Conservation (phyloP, 352 stramenopile genomes). For the Phytophthora uliginosa region DNA sequence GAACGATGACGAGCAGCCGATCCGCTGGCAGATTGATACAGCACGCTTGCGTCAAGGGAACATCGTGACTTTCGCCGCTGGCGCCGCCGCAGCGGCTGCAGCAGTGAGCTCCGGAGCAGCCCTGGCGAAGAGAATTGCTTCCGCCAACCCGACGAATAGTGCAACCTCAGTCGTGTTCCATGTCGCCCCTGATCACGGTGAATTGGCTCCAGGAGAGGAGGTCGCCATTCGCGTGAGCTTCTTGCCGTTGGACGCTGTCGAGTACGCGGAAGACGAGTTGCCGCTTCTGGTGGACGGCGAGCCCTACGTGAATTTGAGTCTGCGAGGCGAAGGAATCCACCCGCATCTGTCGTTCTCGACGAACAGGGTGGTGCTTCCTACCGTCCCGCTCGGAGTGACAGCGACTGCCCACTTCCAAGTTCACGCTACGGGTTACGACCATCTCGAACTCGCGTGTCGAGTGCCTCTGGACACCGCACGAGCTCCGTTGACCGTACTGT, state of each 20-base stretch:
- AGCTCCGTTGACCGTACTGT: conserved; percentile 87
- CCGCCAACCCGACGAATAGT: conserved; percentile 36
- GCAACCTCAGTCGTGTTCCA: conserved; percentile 77
- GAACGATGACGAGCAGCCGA: conserved; percentile 66
- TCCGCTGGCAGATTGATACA: conserved; percentile 89
- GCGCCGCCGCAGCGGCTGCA: conserved; percentile 18
- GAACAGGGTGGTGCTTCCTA: conserved; percentile 88
- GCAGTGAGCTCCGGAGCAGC: conserved; percentile 7
- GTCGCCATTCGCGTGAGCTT: conserved; percentile 90
- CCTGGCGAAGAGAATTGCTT: conserved; percentile 39
- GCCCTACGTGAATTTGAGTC: conserved; percentile 86
- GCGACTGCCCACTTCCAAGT: conserved; percentile 78
- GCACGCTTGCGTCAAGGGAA: conserved; percentile 33
- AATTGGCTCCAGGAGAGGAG: conserved; percentile 84
- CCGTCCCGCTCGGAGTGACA: conserved; percentile 89
- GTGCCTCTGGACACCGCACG: conserved; percentile 80
- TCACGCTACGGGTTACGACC: conserved; percentile 92
- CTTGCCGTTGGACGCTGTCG: conserved; percentile 73
- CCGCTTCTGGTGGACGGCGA: conserved; percentile 76
- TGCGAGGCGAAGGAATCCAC: conserved; percentile 90
- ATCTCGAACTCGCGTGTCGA: conserved; percentile 90
- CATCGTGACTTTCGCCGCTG: conserved; percentile 35
- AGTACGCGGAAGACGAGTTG: conserved; percentile 84
- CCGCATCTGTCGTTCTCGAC: conserved; percentile 94
- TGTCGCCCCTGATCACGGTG: conserved; percentile 80